A percentile compares a stretch with the other conserved stretches of the same genome.
phyloP scores from a whole-genome alignment of 805 yeast species.

The Isabelozyma heimii region DNA sequence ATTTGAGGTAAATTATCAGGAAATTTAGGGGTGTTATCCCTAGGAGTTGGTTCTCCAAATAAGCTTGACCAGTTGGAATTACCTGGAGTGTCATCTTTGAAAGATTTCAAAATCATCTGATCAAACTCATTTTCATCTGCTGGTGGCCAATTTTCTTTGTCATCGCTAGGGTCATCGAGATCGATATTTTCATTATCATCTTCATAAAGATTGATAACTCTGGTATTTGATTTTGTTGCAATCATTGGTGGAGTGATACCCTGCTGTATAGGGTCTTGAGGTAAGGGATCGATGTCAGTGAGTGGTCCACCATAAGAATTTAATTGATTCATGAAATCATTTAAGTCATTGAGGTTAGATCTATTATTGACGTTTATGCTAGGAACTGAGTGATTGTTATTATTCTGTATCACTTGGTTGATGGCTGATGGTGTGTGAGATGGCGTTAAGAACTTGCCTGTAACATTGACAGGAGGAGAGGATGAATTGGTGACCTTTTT shows the following conservation, averaged over 20 bases:
- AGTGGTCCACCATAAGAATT: slow-evolving; percentile 43
- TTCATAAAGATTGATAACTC: slow-evolving; percentile 51
- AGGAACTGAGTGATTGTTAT: slow-evolving; percentile 3
- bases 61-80: slow-evolving; percentile 36
- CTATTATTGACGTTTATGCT: slow-evolving; percentile 2
- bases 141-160: slow-evolving; percentile 29
- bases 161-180: slow-evolving; percentile 40
- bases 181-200: slow-evolving; percentile 50
- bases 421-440: slow-evolving; percentile 37
- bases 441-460: slow-evolving; percentile 35
- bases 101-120: slow-evolving; percentile 22
- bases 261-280: slow-evolving; percentile 25
- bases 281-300: slow-evolving; percentile 45
- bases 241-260: slow-evolving; percentile 45
- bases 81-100: slow-evolving; percentile 21
- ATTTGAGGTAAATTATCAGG: slow-evolving; percentile 24
- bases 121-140: slow-evolving; percentile 18
- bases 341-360: slow-evolving; percentile 26
- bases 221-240: slow-evolving; percentile 56
- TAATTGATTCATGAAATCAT: slow-evolving; percentile 40
- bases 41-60: slow-evolving; percentile 42
- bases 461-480: slow-evolving; percentile 21
- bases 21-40: slow-evolving; percentile 23
- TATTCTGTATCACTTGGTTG: slow-evolving; percentile 34
- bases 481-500: slow-evolving; percentile 14